Conservation (phyloP, 257 asterid genomes). For the Forsythia viridissima region DNA sequence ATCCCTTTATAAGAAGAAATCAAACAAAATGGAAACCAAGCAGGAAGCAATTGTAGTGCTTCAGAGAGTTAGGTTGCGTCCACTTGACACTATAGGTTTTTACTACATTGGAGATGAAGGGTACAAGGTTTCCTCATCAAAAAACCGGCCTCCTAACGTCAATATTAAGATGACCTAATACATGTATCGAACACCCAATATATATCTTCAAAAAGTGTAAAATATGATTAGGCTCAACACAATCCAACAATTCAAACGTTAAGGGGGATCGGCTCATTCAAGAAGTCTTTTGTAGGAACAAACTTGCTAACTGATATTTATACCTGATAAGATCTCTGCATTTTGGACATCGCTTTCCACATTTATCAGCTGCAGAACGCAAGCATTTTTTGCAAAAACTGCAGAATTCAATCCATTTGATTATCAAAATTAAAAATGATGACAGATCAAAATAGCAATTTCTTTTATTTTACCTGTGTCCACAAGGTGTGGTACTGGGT, state of each 20-base stretch:
- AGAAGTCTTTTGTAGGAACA: background rate
- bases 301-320: background rate
- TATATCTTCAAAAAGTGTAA: background rate
- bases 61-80: no score
- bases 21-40: no score
- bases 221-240: background rate
- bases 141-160: background rate
- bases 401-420: conserved; percentile 1
- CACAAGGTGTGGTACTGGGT: conserved; percentile 98
- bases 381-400: conserved; percentile 88
- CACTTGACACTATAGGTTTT: background rate
- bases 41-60: no score
- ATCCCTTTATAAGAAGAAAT: background rate
- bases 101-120: background rate
- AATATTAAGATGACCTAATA: no score
- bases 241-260: background rate
- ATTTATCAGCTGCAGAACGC: conserved; percentile 87
- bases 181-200: background rate
- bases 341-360: conserved; percentile 96
- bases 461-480: conserved; percentile 69
- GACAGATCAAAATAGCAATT: background rate
- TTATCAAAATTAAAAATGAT: background rate
- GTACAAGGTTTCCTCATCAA: background rate
- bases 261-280: background rate
- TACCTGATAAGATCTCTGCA: conserved; percentile 96